Conservation (phyloP, 495 filamentous ascomycete species). For the Aspergillus panamensis region DNA sequence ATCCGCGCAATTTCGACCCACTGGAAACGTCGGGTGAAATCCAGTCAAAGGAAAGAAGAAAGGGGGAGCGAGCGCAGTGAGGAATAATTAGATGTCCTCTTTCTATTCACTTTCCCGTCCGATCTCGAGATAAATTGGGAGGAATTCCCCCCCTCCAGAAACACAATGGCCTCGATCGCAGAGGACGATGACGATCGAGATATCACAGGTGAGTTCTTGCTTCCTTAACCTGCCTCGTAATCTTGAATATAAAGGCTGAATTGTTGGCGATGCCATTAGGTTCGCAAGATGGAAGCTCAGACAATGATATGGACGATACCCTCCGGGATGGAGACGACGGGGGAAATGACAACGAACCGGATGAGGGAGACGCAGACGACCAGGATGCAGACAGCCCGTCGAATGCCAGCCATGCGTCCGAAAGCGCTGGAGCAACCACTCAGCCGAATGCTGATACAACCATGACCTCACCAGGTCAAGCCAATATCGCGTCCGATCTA, state of each 20-base stretch:
- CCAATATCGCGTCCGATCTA: conserved; percentile 31
- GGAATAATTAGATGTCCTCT: not conserved
- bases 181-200: conserved; percentile 57
- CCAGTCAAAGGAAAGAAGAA: not conserved
- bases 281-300: conserved; percentile 63
- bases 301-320: conserved; percentile 67
- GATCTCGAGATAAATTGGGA: not conserved
- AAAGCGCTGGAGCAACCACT: conserved; percentile 33
- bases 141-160: not conserved
- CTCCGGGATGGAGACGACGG: conserved; percentile 61
- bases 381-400: conserved; percentile 56
- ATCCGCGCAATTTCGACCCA: not conserved
- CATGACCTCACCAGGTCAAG: conserved; percentile 34
- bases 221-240: not conserved
- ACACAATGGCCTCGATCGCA: conserved; percentile 33
- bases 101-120: not conserved
- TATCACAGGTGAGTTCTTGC: conserved; percentile 42
- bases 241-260: not conserved
- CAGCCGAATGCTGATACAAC: conserved; percentile 43
- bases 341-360: conserved; percentile 61
- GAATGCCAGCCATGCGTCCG: conserved; percentile 46
- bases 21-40: conserved; percentile 2
- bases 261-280: conserved; percentile 24
- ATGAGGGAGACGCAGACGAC: conserved; percentile 57
- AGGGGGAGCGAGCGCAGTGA: not conserved